Base-by-base conservation (phyloP, 2,329 filamentous ascomycete species). In the Didymella pomorum region DNA sequence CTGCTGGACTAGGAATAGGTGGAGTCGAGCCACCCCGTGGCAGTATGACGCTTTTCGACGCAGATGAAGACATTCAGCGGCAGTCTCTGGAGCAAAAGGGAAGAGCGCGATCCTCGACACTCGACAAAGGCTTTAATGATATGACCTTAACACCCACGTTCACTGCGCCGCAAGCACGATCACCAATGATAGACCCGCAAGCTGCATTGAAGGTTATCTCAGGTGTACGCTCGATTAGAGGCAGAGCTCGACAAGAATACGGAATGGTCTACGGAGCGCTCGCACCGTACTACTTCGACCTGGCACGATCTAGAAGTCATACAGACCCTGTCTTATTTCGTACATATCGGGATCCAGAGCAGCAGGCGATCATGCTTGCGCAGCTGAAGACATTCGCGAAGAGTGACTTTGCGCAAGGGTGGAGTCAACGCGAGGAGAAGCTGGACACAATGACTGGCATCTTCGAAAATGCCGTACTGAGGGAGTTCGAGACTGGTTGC, bases 401-500 rank as follows among this genome's bases (percentile, higher is more conserved):
- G 69, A 92, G 91, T 71, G 95, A 99, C 75, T 91, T 86, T 80
- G 84, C 91, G 0, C 81, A 89, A 56, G 93, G 92, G 1, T 93
- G 90, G 82, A 77, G 80, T 46, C 83, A 87, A 66, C 83, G 94
- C 42, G 86, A 90, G 68, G 87, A 90, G 61, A 91, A 89, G 71
- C 80, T 99, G 20, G 81, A 86, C 35, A 85, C 83, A 23, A 93
- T 96, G 84, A 86, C 89, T 64, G 84, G 84, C 35, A 88, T 95
- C 58, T 99, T 99, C 70, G 94, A 98, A 78, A 93, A 89, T 56
- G 93, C 93, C 3, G 93, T 96, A 3, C 79, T 97, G 50, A 86
- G 90, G 47, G 95, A 99, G 75, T 99, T 99, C 67, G 91, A 96
- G 76, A 90, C 95, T 64, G 95, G 92, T 4, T 96, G 96, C 66